Percentiles rank a stretch among this genome's conserved stretches.
Evolutionary conservation across 257 asterid genomes (phyloP).

Genomic region (Solanum habrochaites): DNA sequence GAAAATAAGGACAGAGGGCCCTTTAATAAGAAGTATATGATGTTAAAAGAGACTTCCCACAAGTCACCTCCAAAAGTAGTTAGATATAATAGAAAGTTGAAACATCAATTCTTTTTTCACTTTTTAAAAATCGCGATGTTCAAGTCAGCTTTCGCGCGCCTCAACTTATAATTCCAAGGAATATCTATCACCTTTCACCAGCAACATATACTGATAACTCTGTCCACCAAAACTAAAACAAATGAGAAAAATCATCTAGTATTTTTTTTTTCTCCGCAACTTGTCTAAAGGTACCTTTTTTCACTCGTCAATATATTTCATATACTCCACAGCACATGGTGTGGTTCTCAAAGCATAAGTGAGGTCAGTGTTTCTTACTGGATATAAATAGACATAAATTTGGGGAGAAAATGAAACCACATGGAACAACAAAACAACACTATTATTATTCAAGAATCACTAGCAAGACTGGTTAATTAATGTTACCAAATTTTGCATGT

Average conservation of each 20-base stretch:
- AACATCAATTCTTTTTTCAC: conserved; percentile 11
- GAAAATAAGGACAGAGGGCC: conserved; percentile 3
- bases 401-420: conserved; percentile 6
- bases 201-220: background rate
- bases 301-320: conserved; percentile 21
- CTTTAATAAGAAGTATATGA: background rate
- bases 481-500: conserved; percentile 23
- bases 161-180: accelerated
- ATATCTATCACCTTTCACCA: background rate
- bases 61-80: conserved; percentile 25
- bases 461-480: background rate
- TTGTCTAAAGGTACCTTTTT: conserved; percentile 29
- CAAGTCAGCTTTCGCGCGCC: accelerated
- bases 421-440: conserved; percentile 1
- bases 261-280: background rate
- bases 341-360: conserved; percentile 28
- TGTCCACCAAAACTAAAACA: background rate
- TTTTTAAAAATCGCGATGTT: background rate
- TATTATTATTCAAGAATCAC: conserved; percentile 21
- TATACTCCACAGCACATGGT: conserved; percentile 34
- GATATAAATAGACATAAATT: conserved; percentile 8
- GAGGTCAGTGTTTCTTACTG: conserved; percentile 10
- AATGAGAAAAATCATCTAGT: no score
- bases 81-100: conserved; percentile 34
- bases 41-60: background rate